phyloP scores from a whole-genome alignment of 1,139 yeast genomes.

The Scheffersomyces parashehatae region DNA sequence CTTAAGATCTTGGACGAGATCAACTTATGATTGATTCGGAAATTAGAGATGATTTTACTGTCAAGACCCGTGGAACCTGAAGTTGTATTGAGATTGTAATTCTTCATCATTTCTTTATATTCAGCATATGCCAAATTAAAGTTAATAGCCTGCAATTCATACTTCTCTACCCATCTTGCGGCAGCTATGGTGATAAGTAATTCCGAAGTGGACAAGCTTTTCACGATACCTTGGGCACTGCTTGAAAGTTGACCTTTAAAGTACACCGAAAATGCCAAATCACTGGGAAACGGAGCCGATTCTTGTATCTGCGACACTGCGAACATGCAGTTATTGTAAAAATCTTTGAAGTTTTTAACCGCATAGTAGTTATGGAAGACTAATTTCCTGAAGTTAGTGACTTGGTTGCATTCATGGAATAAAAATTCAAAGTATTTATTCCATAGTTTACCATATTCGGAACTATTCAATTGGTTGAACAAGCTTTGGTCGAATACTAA shows the following conservation, averaged over 20 bases:
- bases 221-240: slow-evolving; percentile 30
- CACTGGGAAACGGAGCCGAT: slow-evolving; percentile 32
- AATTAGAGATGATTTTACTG: slow-evolving; percentile 27
- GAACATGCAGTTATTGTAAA: slow-evolving; percentile 51
- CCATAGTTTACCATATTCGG: slow-evolving; percentile 45
- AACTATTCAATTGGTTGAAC: slow-evolving; percentile 15
- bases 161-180: slow-evolving; percentile 66
- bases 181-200: slow-evolving; percentile 68
- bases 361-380: slow-evolving; percentile 56
- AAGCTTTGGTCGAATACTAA: slow-evolving; percentile 24
- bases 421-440: slow-evolving; percentile 44
- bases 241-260: slow-evolving; percentile 19
- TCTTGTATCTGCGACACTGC: slow-evolving; percentile 41
- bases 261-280: slow-evolving; percentile 28
- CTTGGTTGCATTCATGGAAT: slow-evolving; percentile 7
- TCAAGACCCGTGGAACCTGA: slow-evolving; percentile 34
- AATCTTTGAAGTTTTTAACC: slow-evolving; percentile 55
- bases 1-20: slow-evolving; percentile 52
- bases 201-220: slow-evolving; percentile 68
- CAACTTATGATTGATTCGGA: slow-evolving; percentile 44
- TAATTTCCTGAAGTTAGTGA: slow-evolving; percentile 16
- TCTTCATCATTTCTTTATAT: slow-evolving; percentile 57
- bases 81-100: slow-evolving; percentile 40
- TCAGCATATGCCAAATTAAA: slow-evolving; percentile 80
- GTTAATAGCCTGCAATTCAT: slow-evolving; percentile 58